These are phyloP conservation scores for Lomentospora prolificans DNA, from an alignment of 2,329 filamentous ascomycete species.

Conservation along the genomic window DNA sequence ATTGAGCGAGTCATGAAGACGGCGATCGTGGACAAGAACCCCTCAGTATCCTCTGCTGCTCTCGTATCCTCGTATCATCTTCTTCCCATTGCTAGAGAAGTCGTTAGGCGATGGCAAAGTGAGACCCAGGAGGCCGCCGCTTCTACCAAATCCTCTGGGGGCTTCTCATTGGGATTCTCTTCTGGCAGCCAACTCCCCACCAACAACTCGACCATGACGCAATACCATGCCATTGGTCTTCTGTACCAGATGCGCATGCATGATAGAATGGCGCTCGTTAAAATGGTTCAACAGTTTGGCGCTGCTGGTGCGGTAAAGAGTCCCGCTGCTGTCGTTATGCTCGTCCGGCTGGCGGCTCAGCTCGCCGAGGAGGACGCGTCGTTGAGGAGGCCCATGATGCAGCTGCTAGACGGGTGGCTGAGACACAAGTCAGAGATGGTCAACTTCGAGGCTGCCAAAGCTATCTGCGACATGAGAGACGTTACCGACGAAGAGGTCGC, in stretches of 20 bases:
- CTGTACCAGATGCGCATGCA: slow-evolving; percentile 97
- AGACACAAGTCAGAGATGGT: slow-evolving; percentile 99
- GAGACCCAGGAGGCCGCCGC: slow-evolving; percentile 96
- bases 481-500: slow-evolving; percentile 85
- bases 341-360: slow-evolving; percentile 87
- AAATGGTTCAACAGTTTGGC: slow-evolving; percentile 99
- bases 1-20: slow-evolving; percentile 99
- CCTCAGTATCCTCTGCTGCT: slow-evolving; percentile 90
- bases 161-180: slow-evolving; percentile 88
- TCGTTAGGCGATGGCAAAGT: slow-evolving; percentile 95
- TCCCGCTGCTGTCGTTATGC: slow-evolving; percentile 81
- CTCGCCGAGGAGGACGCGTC: slow-evolving; percentile 86
- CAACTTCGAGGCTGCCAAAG: slow-evolving; percentile 98
- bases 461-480: slow-evolving; percentile 89
- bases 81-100: slow-evolving; percentile 88
- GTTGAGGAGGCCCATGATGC: slow-evolving; percentile 91
- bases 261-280: slow-evolving; percentile 95
- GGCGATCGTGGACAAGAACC: slow-evolving; percentile 97
- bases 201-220: slow-evolving; percentile 93
- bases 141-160: slow-evolving; percentile 75
- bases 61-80: slow-evolving; percentile 97
- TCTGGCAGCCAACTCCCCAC: slow-evolving; percentile 65
- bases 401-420: slow-evolving; percentile 90
- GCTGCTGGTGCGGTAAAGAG: slow-evolving; percentile 88
- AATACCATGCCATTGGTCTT: slow-evolving; percentile 96